Conservation (phyloP, 2,329 filamentous ascomycete species). For the Colletotrichum sidae region DNA sequence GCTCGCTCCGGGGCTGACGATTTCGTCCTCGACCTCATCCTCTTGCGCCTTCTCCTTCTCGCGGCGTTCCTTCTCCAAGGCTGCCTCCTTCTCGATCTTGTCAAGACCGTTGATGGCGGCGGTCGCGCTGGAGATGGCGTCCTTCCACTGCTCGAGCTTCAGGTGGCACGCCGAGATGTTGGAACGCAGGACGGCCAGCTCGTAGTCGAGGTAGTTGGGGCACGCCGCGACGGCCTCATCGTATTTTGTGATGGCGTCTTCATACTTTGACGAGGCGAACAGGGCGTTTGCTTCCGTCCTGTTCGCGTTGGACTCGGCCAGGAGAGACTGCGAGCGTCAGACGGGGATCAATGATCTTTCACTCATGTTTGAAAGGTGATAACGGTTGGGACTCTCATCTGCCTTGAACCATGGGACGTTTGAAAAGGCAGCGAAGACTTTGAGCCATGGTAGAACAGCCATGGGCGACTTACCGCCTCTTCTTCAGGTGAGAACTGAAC, state of each 20-base stretch:
- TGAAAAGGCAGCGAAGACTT: not conserved
- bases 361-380: not conserved
- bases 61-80: constrained; percentile 40
- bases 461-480: constrained; percentile 62
- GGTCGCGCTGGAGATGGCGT: constrained; percentile 80
- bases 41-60: constrained; percentile 62
- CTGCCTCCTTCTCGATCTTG: constrained; percentile 58
- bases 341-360: not conserved
- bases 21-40: constrained; percentile 63
- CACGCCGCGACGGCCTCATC: constrained; percentile 82
- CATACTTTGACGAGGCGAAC: constrained; percentile 79
- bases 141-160: constrained; percentile 87
- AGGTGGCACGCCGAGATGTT: constrained; percentile 92
- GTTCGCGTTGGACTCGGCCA: constrained; percentile 77
- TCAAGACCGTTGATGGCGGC: constrained; percentile 80
- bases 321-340: constrained; percentile 63
- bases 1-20: constrained; percentile 69
- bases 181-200: constrained; percentile 85
- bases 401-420: not conserved
- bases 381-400: not conserved
- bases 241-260: constrained; percentile 84
- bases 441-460: not conserved
- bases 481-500: constrained; percentile 65
- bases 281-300: constrained; percentile 83
- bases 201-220: constrained; percentile 88